Evolutionary conservation across 208 protist genomes (phyloP).

Genomic region (Trypanosoma avium): DNA sequence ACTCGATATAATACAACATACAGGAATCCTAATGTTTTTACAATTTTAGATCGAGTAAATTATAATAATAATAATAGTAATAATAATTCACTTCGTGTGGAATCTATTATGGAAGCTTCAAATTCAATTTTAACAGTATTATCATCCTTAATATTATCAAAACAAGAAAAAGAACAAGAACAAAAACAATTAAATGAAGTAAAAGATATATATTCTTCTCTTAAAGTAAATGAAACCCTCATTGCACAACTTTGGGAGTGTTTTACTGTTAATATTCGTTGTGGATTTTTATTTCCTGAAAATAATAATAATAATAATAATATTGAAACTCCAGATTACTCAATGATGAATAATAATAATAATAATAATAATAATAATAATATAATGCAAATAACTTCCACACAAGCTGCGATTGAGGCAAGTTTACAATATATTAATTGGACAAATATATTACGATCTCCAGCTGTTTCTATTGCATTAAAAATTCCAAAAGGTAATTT

Average conservation of each 20-base stretch:
- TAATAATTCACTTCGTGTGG: not conserved
- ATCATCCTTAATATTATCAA: not conserved
- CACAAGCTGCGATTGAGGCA: constrained; percentile 19
- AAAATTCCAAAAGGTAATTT: constrained; percentile 2
- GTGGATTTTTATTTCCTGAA: constrained; percentile 3
- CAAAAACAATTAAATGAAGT: not conserved
- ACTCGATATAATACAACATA: constrained; percentile 31
- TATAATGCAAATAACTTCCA: not conserved
- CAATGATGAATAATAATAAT: no score
- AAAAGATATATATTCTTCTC: not conserved
- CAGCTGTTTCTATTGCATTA: constrained; percentile 12
- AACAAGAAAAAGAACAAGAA: not conserved
- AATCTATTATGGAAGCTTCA: constrained; percentile 17
- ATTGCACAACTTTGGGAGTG: constrained; percentile 28
- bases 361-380: not conserved
- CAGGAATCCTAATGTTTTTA: constrained; percentile 26
- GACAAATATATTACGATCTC: constrained; percentile 4
- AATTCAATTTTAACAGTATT: constrained; percentile 10
- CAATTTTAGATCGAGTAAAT: constrained; percentile 11
- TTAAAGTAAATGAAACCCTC: constrained; percentile 14
- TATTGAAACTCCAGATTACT: no score
- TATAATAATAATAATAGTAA: no score
- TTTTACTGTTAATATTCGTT: constrained; percentile 26
- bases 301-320: not conserved
- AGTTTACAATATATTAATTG: constrained; percentile 10